These are phyloP conservation scores for Scutellaria minor DNA, from an alignment of 257 asterid species.

Conservation along the genomic window DNA sequence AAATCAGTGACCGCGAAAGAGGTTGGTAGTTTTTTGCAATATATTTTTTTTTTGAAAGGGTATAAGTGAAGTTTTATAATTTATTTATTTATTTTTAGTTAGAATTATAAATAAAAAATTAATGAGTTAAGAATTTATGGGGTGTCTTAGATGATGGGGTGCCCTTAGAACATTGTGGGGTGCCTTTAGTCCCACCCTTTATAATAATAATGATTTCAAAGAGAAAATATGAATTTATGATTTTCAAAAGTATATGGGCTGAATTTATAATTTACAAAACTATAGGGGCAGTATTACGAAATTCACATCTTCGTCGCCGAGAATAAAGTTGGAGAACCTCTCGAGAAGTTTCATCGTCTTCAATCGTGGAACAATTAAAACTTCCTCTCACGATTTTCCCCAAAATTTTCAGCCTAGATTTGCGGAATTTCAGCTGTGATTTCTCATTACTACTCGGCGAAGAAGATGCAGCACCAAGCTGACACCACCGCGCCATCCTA, in stretches of 20 bases:
- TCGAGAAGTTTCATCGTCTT: background rate
- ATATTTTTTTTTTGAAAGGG: too few species aligned
- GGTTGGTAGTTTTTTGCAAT: background rate
- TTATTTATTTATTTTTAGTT: too few species aligned
- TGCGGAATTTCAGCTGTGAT: constrained; percentile 21
- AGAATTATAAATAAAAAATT: too few species aligned
- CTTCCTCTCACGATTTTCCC: constrained; percentile 4
- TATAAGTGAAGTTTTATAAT: too few species aligned
- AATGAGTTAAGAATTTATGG: too few species aligned
- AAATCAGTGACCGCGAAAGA: background rate
- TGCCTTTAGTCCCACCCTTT: too few species aligned
- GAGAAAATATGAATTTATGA: background rate
- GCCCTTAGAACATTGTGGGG: too few species aligned
- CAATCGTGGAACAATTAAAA: constrained; percentile 21
- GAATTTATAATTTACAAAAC: background rate
- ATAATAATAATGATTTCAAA: too few species aligned
- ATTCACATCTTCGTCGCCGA: background rate
- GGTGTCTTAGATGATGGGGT: too few species aligned
- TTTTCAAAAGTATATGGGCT: background rate
- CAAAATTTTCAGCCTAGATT: background rate
- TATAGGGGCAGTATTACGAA: background rate
- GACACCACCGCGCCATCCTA: constrained; percentile 53
- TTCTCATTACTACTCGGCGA: background rate
- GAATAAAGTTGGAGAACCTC: constrained; percentile 33
- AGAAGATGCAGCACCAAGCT: constrained; percentile 44